Conservation (phyloP, 495 filamentous ascomycete species). For the Parathielavia hyrcaniae region DNA sequence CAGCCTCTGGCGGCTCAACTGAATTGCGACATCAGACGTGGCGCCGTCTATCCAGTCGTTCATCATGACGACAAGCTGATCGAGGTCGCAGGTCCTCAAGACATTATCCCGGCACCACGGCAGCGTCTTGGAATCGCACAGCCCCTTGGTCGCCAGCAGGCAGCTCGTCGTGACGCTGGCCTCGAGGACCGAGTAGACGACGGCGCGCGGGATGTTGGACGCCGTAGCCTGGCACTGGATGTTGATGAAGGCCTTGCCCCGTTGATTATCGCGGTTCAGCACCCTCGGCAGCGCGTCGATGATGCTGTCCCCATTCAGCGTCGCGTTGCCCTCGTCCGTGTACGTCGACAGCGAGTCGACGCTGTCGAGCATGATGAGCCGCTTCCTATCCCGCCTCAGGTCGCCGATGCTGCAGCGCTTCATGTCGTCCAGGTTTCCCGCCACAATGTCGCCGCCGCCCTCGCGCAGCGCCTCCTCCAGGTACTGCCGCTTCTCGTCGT, state of each 20-base stretch:
- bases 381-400: conserved; percentile 38
- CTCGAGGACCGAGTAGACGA: conserved; percentile 42
- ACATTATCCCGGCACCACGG: conserved; percentile 44
- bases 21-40: conserved; percentile 45
- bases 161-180: conserved; percentile 41
- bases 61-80: conserved; percentile 45
- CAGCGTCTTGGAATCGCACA: conserved; percentile 47
- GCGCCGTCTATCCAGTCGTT: conserved; percentile 53
- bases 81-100: conserved; percentile 30
- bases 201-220: conserved; percentile 44
- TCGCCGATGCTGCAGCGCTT: conserved; percentile 33
- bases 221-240: conserved; percentile 53
- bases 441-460: conserved; percentile 29
- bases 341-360: conserved; percentile 47
- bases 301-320: conserved; percentile 43
- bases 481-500: conserved; percentile 39
- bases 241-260: conserved; percentile 40
- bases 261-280: conserved; percentile 35
- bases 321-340: conserved; percentile 48
- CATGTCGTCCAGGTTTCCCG: conserved; percentile 37
- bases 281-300: conserved; percentile 37
- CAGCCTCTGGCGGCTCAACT: conserved; percentile 40
- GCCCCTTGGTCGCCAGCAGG: conserved; percentile 46
- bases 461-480: conserved; percentile 35
- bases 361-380: conserved; percentile 44